Conservation (phyloP, 345 rosid genomes). For the Citrus reticulata region DNA sequence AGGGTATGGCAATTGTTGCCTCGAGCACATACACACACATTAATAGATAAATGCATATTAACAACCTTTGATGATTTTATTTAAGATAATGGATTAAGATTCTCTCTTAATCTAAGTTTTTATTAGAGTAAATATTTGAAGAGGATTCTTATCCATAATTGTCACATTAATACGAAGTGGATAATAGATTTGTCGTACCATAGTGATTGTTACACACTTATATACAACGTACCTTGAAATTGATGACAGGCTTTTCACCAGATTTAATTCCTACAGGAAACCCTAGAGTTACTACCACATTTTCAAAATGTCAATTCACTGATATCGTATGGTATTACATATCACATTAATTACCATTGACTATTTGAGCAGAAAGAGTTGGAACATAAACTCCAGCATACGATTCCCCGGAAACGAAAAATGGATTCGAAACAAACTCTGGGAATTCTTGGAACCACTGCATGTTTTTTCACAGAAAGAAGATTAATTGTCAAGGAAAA, state of each 20-base stretch:
- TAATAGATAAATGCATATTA: no score
- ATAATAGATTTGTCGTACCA: rapidly evolving
- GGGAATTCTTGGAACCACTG: constrained; percentile 36
- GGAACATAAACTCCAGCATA: constrained; percentile 42
- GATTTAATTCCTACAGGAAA: constrained; percentile 21
- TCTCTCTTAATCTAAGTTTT: no score
- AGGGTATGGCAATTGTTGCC: no score
- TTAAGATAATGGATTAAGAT: no score
- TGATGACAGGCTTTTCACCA: constrained; percentile 20
- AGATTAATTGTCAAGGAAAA: neutral
- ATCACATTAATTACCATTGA: constrained; percentile 14
- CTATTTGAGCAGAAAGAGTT: constrained; percentile 25
- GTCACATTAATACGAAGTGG: no score
- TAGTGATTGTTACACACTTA: no score
- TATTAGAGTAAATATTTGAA: no score
- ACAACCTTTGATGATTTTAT: no score
- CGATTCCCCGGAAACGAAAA: constrained; percentile 38
- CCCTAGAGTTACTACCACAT: neutral
- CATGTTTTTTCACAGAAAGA: neutral
- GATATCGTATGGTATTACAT: neutral
- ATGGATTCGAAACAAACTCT: constrained; percentile 35
- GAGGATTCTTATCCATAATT: no score
- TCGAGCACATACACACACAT: no score
- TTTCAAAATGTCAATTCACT: neutral
- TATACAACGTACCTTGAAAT: constrained; percentile 16